These are phyloP conservation scores for Entomortierella parvispora DNA, from an alignment of 192 early-diverging fungal species.

Conservation along the genomic window DNA sequence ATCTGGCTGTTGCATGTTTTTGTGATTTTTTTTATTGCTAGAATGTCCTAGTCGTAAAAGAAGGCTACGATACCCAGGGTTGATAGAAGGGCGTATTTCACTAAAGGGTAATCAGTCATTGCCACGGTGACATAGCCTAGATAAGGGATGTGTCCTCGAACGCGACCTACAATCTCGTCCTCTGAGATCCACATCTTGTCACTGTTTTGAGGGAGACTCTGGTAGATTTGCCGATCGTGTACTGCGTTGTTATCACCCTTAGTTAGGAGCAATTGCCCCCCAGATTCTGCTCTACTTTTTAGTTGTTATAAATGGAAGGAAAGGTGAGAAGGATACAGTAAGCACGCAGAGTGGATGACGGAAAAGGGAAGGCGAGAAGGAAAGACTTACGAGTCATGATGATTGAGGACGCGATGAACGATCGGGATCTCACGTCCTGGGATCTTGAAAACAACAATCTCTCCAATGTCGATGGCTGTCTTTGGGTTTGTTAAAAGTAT, in stretches of 20 bases:
- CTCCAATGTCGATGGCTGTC: conserved; percentile 79
- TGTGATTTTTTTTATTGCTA: not conserved
- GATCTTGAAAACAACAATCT: conserved; percentile 92
- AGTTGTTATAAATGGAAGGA: too few relatives aligned
- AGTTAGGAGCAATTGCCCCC: conserved; percentile 86
- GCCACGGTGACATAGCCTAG: conserved; percentile 92
- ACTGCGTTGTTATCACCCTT: conserved; percentile 93
- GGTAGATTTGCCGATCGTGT: conserved; percentile 89
- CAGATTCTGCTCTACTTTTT: conserved; percentile 60
- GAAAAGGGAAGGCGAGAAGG: not conserved
- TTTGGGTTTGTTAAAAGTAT: conserved; percentile 80
- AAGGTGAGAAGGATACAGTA: too few relatives aligned
- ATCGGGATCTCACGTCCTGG: conserved; percentile 87
- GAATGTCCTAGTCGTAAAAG: not conserved
- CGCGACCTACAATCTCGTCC: conserved; percentile 87
- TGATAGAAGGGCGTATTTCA: conserved; percentile 78
- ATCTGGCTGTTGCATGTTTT: not conserved
- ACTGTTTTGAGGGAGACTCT: conserved; percentile 30
- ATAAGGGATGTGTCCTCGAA: conserved; percentile 80
- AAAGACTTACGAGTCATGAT: conserved; percentile 76
- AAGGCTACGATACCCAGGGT: not conserved
- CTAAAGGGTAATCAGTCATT: conserved; percentile 91
- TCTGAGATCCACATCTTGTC: conserved; percentile 88
- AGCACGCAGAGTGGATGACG: too few relatives aligned
- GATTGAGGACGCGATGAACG: conserved; percentile 90